Evolutionary conservation across 1,284 basidiomycete species (phyloP).

Genomic region (Cystobasidium slooffiae): DNA sequence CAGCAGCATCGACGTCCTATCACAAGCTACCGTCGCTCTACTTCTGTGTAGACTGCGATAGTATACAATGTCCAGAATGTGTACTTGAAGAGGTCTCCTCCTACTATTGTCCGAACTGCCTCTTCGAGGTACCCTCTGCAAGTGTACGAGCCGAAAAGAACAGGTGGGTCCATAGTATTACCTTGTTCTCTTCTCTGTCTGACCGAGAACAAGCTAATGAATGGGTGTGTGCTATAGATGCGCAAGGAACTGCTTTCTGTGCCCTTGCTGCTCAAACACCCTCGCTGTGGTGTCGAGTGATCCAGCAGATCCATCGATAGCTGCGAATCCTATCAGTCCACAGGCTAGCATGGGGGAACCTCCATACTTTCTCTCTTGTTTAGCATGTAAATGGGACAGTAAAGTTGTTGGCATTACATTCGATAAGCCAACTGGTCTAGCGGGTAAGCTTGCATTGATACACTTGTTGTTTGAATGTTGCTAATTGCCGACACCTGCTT

Average conservation of each 20-base stretch:
- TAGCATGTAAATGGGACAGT: slow-evolving; percentile 93
- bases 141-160: slow-evolving; percentile 96
- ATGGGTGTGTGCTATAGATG: slow-evolving; percentile 67
- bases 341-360: slow-evolving; percentile 68
- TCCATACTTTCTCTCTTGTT: slow-evolving; percentile 88
- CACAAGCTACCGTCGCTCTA: slow-evolving; percentile 83
- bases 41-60: slow-evolving; percentile 98
- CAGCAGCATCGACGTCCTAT: slow-evolving; percentile 58
- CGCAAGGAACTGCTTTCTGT: slow-evolving; percentile 94
- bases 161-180: slow-evolving; percentile 62
- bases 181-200: background rate
- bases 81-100: slow-evolving; percentile 90
- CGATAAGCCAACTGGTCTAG: slow-evolving; percentile 93
- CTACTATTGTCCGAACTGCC: slow-evolving; percentile 96
- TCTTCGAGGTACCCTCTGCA: slow-evolving; percentile 98
- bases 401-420: slow-evolving; percentile 86
- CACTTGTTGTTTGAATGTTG: background rate
- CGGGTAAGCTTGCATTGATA: slow-evolving; percentile 47
- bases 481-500: background rate
- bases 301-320: slow-evolving; percentile 64
- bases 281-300: slow-evolving; percentile 85
- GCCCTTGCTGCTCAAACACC: slow-evolving; percentile 87
- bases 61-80: slow-evolving; percentile 88
- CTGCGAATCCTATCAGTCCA: slow-evolving; percentile 52
- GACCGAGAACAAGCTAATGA: slow-evolving; percentile 14